phyloP scores from a whole-genome alignment of 306 rosid species.

The Cyamopsis tetragonoloba region DNA sequence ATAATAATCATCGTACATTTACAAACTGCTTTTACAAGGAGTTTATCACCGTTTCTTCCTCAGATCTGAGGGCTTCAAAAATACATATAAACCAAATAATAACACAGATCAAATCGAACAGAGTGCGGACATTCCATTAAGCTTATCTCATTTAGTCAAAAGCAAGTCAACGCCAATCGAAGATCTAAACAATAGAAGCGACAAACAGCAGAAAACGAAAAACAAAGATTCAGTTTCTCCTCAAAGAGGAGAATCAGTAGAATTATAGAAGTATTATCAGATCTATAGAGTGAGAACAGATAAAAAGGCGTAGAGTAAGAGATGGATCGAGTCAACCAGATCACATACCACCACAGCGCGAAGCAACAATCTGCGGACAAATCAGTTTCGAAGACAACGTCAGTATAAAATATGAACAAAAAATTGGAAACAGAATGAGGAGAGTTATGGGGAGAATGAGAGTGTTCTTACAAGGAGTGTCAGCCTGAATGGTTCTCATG shows the following conservation, averaged over 20 bases:
- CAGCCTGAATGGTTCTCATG: constrained; percentile 54
- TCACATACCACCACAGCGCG: constrained; percentile 65
- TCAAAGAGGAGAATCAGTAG: background rate
- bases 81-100: background rate
- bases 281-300: background rate
- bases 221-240: background rate
- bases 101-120: background rate
- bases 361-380: constrained; percentile 78
- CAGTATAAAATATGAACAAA: background rate
- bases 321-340: constrained; percentile 10
- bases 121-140: background rate
- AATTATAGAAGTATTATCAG: background rate
- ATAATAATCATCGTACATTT: background rate
- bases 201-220: background rate
- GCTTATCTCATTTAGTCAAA: constrained; percentile 4
- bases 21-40: background rate
- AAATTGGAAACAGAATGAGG: background rate
- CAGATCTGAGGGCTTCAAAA: background rate
- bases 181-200: background rate
- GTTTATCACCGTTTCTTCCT: background rate
- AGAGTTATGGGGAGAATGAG: background rate
- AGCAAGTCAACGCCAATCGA: constrained; percentile 25
- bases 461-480: constrained; percentile 56
- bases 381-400: background rate
- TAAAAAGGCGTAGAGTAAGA: background rate